Conservation (phyloP, 2,329 filamentous ascomycete genomes). For the Alternaria dauci region DNA sequence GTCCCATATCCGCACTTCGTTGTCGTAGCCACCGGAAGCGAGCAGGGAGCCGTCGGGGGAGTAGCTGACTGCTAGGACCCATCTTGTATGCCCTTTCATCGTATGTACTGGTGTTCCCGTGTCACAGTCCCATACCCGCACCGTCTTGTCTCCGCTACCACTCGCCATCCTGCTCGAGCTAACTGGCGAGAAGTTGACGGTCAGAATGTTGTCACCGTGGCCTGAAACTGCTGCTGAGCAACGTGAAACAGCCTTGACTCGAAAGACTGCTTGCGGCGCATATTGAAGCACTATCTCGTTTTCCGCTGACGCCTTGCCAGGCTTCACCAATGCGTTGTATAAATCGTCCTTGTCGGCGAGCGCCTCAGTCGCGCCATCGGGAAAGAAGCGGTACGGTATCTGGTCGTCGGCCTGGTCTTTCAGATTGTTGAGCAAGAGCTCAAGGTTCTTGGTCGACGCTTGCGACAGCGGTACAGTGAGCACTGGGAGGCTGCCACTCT, state of each 20-base stretch:
- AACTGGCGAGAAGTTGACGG: slow-evolving; percentile 83
- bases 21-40: slow-evolving; percentile 93
- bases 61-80: slow-evolving; percentile 89
- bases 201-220: slow-evolving; percentile 89
- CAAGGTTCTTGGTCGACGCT: slow-evolving; percentile 87
- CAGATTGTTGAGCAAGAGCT: slow-evolving; percentile 83
- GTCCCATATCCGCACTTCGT: slow-evolving; percentile 89
- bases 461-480: slow-evolving; percentile 79
- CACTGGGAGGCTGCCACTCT: slow-evolving; percentile 73
- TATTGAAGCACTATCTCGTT: slow-evolving; percentile 69
- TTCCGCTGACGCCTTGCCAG: slow-evolving; percentile 63
- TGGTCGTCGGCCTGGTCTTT: slow-evolving; percentile 72
- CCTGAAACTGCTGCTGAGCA: slow-evolving; percentile 89
- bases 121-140: slow-evolving; percentile 92
- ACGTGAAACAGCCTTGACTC: slow-evolving; percentile 88
- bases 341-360: slow-evolving; percentile 57
- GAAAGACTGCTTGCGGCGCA: slow-evolving; percentile 89
- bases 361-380: slow-evolving; percentile 55
- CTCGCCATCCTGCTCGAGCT: slow-evolving; percentile 82
- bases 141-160: slow-evolving; percentile 89
- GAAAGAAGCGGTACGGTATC: slow-evolving; percentile 73
- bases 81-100: slow-evolving; percentile 84
- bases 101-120: slow-evolving; percentile 89
- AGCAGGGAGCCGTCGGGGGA: slow-evolving; percentile 82
- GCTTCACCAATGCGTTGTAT: slow-evolving; percentile 51